These are phyloP conservation scores for Boletus smithii DNA, from an alignment of 1,284 basidiomycete genomes.

Conservation along the genomic window DNA sequence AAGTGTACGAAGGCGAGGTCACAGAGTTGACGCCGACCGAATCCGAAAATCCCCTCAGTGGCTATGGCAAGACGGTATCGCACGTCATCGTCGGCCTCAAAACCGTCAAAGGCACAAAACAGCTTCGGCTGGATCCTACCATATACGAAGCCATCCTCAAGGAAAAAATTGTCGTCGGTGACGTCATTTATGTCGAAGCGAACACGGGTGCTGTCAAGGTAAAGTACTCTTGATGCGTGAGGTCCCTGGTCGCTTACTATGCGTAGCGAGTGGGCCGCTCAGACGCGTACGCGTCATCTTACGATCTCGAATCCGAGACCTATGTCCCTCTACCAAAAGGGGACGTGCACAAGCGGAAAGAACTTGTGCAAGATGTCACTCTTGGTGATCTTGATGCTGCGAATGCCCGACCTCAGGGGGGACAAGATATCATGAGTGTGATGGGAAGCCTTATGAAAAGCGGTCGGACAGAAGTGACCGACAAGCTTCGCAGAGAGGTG, in stretches of 20 bases:
- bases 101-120: slow-evolving; percentile 98
- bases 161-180: slow-evolving; percentile 95
- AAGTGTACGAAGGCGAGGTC: slow-evolving; percentile 98
- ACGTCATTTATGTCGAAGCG: slow-evolving; percentile 94
- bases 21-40: slow-evolving; percentile 96
- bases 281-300: slow-evolving; percentile 98
- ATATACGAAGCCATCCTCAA: slow-evolving; percentile 98
- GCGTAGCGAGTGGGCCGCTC: slow-evolving; percentile 88
- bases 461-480: slow-evolving; percentile 93
- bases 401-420: slow-evolving; percentile 91
- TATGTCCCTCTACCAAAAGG: slow-evolving; percentile 98
- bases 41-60: slow-evolving; percentile 91
- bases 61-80: slow-evolving; percentile 98
- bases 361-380: slow-evolving; percentile 96
- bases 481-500: slow-evolving; percentile 93
- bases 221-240: slow-evolving; percentile 16
- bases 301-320: slow-evolving; percentile 96
- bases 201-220: slow-evolving; percentile 97
- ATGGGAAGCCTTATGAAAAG: slow-evolving; percentile 97
- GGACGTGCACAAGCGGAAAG: slow-evolving; percentile 96
- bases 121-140: slow-evolving; percentile 89
- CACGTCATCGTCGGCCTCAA: slow-evolving; percentile 97
- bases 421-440: slow-evolving; percentile 98
- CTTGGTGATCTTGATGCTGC: slow-evolving; percentile 96
- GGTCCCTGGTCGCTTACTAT: not conserved